Evolutionary conservation across 73 alveolate genomes (phyloP).

Genomic region (Tetrahymena borealis): DNA sequence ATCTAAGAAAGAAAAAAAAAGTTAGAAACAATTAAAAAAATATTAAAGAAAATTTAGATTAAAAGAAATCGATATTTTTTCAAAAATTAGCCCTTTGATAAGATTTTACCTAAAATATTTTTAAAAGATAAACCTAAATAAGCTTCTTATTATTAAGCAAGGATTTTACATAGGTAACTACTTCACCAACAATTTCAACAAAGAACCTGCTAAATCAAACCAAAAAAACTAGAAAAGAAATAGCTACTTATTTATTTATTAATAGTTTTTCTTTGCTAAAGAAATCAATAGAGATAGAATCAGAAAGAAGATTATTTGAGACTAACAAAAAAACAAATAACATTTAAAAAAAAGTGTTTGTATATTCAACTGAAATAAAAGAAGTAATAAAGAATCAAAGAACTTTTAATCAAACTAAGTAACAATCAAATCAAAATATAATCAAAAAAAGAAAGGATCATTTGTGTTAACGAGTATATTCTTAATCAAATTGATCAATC

Average conservation of each 20-base stretch:
- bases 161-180: no score
- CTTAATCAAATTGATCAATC: background rate
- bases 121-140: no score
- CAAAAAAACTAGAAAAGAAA: background rate
- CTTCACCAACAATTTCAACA: background rate
- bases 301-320: no score
- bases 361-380: background rate
- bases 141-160: no score
- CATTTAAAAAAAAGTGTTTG: background rate
- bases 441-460: background rate
- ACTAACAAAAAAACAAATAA: background rate
- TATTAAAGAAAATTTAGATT: no score
- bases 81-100: no score
- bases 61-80: no score
- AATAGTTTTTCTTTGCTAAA: background rate
- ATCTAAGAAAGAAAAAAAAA: no score
- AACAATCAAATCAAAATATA: background rate
- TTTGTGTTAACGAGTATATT: background rate
- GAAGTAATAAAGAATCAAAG: background rate
- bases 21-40: no score
- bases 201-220: background rate
- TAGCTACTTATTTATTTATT: background rate
- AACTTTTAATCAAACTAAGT: background rate
- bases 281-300: no score
- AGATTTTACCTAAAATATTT: no score